Base-by-base conservation (phyloP, 352 stramenopile species). In the Pythium guiyangense region DNA sequence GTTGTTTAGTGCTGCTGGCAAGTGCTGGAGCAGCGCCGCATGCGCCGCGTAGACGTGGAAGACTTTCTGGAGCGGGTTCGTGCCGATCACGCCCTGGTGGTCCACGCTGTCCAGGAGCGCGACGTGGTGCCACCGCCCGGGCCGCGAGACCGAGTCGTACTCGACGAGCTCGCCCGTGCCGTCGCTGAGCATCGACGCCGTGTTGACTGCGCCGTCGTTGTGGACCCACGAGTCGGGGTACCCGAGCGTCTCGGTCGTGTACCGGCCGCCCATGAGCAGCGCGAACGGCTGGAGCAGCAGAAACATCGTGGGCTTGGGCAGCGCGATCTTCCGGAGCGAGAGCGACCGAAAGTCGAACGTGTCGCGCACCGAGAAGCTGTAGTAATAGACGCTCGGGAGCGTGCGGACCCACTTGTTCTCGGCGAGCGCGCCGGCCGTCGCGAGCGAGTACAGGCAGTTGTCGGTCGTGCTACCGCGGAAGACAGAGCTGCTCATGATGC, bases 371-470 rank as follows among this genome's bases (percentile, higher is more conserved):
- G 49, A 58, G 49, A 57, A 60, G 4, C 58, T 64, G 51, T 55
- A 64, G 50, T 64, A 64, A 51, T 64, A 64, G 35, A 66, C n/a
- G 37, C n/a, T 58, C 18, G 60, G 49, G 29, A 66, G 60, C 35
- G 60, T 66, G 18, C 20, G 55, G 34, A 64, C 59, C 59, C 59
- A 64, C 17, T 26, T 26, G 48, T 64, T 64, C 39, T 64, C 59
- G 9, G 37, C 51, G 22, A 26, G 17, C 10, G 59, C 59, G 3
- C 59, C 59, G 14, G 52, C 29, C 3, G 52, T 56, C 25, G 59
- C 54, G 34, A 65, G 53, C 31, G 52, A 62, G 37, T 52, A 60
- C 29, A 61, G 27, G 52, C 54, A 66, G 31, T 56, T 54, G 31
- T 60, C 59, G 3, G 27, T 60, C 43, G 43, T 42, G 20, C 51